phyloP scores from a whole-genome alignment of 495 filamentous ascomycete genomes.

The Penicillium lividum region DNA sequence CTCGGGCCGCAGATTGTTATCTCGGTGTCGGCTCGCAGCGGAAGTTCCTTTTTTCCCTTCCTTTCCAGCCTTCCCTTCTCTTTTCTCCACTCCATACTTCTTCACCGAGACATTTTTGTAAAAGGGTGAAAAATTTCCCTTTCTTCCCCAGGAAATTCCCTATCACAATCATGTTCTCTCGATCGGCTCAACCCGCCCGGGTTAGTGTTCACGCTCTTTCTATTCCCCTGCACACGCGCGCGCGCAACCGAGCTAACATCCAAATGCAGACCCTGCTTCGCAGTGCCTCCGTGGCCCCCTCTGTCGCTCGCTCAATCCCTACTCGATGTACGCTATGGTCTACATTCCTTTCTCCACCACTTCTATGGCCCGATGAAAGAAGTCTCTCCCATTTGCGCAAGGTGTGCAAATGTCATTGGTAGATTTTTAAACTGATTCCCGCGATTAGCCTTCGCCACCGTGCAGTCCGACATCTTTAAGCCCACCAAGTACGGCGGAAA shows the following conservation, averaged over 20 bases:
- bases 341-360: background rate
- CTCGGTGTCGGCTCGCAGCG: conserved; percentile 13
- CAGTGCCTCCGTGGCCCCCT: conserved; percentile 39
- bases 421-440: background rate
- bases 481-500: conserved; percentile 99
- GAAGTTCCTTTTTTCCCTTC: conserved; percentile 22
- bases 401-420: conserved; percentile 1
- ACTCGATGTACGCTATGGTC: conserved; percentile 44
- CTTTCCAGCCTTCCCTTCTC: conserved; percentile 16
- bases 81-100: conserved; percentile 7
- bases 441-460: conserved; percentile 62
- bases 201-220: conserved; percentile 14
- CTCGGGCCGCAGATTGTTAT: too few species aligned
- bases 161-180: conserved; percentile 27
- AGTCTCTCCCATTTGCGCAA: background rate
- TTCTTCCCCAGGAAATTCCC: conserved; percentile 7
- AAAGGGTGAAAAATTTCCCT: background rate
- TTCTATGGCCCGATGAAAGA: background rate
- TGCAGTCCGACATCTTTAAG: conserved; percentile 91
- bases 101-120: background rate
- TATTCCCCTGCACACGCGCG: conserved; percentile 5
- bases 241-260: conserved; percentile 9
- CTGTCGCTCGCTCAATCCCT: conserved; percentile 37
- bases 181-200: conserved; percentile 33
- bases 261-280: conserved; percentile 45